Conservation (phyloP, 305 asterid species). For the Caryopteris hybrid region DNA sequence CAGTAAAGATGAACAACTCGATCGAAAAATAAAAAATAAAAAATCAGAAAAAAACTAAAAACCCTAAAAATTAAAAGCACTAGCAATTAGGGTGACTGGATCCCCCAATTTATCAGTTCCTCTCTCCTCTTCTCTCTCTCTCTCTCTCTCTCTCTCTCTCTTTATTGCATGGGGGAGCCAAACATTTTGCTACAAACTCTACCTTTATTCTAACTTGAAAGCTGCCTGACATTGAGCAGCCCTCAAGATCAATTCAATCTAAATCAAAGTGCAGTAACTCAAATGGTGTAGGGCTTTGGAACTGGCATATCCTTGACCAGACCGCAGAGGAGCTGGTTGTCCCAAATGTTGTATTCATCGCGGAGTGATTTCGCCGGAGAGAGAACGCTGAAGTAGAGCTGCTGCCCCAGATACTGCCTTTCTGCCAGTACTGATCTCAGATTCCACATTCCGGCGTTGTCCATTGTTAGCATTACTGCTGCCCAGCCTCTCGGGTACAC, state of each 20-base stretch:
- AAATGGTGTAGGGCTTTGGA: slow-evolving; percentile 26
- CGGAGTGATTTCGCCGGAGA: slow-evolving; percentile 50
- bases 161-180: no score
- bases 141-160: neutral
- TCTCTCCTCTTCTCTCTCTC: neutral
- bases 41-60: neutral
- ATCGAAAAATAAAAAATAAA: neutral
- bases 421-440: slow-evolving; percentile 43
- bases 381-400: slow-evolving; percentile 54
- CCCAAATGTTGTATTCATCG: slow-evolving; percentile 56
- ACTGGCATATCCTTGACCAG: slow-evolving; percentile 46
- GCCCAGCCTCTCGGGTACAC: slow-evolving; percentile 78
- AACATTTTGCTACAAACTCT: no score
- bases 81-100: no score
- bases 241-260: no score
- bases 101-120: no score
- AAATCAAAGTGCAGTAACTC: no score
- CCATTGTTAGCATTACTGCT: slow-evolving; percentile 58
- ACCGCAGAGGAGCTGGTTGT: slow-evolving; percentile 38
- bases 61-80: neutral
- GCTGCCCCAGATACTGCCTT: slow-evolving; percentile 58
- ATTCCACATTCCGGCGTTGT: slow-evolving; percentile 79
- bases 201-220: no score
- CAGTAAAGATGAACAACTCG: neutral
- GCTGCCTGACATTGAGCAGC: no score